Conservation (phyloP, 1,284 basidiomycete species). For the Cutaneotrichosporon mucoides region DNA sequence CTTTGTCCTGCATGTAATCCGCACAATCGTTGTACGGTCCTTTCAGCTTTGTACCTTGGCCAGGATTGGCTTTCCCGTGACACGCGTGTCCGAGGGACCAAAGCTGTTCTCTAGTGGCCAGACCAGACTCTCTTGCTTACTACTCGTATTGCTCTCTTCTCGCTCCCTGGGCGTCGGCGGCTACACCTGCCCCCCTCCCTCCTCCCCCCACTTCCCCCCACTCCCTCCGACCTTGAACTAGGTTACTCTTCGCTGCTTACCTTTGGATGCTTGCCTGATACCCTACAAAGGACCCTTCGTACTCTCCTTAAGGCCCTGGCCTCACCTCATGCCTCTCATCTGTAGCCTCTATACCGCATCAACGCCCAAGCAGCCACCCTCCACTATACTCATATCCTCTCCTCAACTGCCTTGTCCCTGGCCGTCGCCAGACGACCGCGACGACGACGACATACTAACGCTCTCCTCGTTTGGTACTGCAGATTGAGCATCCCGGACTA, state of each 20-base stretch:
- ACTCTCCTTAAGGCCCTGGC: no score
- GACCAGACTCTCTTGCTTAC: neutral
- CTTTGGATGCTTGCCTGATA: no score
- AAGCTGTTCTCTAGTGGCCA: neutral
- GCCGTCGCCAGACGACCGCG: slow-evolving; percentile 2
- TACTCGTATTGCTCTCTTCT: neutral
- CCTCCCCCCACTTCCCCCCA: no score
- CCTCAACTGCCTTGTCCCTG: slow-evolving; percentile 2
- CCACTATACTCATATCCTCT: neutral
- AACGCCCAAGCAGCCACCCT: no score
- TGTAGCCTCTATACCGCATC: no score
- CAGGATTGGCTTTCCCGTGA: neutral
- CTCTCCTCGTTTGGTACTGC: neutral
- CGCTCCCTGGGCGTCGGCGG: neutral
- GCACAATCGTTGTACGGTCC: neutral
- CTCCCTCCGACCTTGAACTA: no score
- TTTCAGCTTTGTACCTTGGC: neutral
- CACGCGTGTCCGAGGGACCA: slow-evolving; percentile 1
- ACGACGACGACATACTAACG: slow-evolving; percentile 4
- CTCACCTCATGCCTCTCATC: no score
- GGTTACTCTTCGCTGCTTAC: no score
- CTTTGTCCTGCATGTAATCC: neutral
- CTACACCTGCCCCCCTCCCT: neutral
- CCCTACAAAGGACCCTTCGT: no score
- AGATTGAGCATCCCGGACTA: neutral